Evolutionary conservation across 768 basidiomycete genomes (phyloP), one percentile per base, ranked within the genome.

Genomic region (Butyriboletus loyo): DNA sequence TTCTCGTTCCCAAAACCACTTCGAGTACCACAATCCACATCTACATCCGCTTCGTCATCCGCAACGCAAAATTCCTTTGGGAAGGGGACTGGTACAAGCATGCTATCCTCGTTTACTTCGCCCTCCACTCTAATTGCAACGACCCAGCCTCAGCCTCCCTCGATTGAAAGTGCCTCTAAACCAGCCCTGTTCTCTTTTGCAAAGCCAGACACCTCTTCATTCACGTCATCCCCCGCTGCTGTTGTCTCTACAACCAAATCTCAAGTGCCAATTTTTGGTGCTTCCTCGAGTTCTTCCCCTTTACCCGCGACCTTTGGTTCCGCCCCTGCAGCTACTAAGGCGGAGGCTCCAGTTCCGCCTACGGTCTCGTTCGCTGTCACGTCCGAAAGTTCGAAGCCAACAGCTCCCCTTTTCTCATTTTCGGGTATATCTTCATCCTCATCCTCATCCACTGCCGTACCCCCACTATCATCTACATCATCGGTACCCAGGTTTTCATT

Each of bases 41-140:
- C 55, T 32, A 21, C 47, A 32, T 21, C 45, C 11, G 1, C 46
- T n/a, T 17, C 54, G 22, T 49, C 58, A 46, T 45, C 58, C 7
- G 30, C 58, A 19, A 44, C 64, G 22, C 63, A 72, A 27, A 70
- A 66, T 50, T 67, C 71, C 54, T 69, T 72, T 36, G 55, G 55
- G 24, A 71, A 75, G 49, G 67, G 66, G 25, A 24, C 49, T 30
- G 30, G 55, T 60, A 51, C 38, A 24, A 17, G 54, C 35, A 25
- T 36, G 6, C 30, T 52, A 19, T 25, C 55, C 9, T 37, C 46
- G n/a, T 27, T 57, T 34, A n/a, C 41, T 37, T 62, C 24, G 27
- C 19, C 53, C 41, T 55, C 53, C 17, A 47, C 39, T 27, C 31
- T 42, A 19, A 49, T 50, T 36, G 38, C 32, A 44, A 41, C 41